A percentile compares a stretch with the other conserved stretches of the same genome.
phyloP scores from a whole-genome alignment of 2,329 filamentous ascomycete genomes.

The Beauveria sp. region DNA sequence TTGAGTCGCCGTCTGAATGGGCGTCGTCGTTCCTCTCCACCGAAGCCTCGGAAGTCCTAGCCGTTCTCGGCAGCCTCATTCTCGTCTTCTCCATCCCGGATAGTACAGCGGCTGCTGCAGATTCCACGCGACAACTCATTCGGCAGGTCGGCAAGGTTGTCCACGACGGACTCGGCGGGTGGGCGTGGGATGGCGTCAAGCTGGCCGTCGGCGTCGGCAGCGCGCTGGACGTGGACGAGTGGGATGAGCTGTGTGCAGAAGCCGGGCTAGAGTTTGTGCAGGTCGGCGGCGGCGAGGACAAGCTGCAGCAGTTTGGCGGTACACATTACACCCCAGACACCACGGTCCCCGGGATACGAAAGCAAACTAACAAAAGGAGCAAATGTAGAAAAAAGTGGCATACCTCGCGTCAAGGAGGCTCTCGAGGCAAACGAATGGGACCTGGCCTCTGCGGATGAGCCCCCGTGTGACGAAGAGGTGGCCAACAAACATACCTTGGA shows the following conservation, averaged over 20 bases:
- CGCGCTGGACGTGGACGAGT: constrained; percentile 41
- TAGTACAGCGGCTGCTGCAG: constrained; percentile 2
- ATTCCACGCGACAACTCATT: constrained; percentile 35
- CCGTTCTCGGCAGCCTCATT: constrained; percentile 52
- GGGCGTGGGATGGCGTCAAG: constrained; percentile 57
- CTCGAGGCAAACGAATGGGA: constrained; percentile 61
- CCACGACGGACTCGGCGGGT: constrained; percentile 49
- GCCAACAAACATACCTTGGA: constrained; percentile 18
- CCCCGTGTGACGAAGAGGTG: constrained; percentile 23
- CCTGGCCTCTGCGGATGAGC: constrained; percentile 19
- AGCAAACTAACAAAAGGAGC: background rate
- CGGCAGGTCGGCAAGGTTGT: constrained; percentile 47
- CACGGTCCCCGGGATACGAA: background rate
- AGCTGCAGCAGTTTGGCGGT: constrained; percentile 51
- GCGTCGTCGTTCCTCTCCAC: constrained; percentile 48
- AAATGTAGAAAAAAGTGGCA: constrained; percentile 46
- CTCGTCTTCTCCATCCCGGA: constrained; percentile 27
- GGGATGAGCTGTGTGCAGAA: constrained; percentile 53
- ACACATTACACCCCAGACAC: background rate
- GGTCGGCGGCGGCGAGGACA: constrained; percentile 30
- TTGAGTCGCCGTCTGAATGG: constrained; percentile 46
- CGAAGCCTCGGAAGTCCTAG: constrained; percentile 56
- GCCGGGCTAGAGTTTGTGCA: constrained; percentile 57
- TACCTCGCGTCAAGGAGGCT: constrained; percentile 52
- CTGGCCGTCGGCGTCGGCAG: constrained; percentile 50